Percentiles rank a stretch among this genome's conserved stretches.
These are phyloP conservation scores for Hanseniaspora guilliermondii DNA, from an alignment of 805 yeast species.

Conservation along the genomic window DNA sequence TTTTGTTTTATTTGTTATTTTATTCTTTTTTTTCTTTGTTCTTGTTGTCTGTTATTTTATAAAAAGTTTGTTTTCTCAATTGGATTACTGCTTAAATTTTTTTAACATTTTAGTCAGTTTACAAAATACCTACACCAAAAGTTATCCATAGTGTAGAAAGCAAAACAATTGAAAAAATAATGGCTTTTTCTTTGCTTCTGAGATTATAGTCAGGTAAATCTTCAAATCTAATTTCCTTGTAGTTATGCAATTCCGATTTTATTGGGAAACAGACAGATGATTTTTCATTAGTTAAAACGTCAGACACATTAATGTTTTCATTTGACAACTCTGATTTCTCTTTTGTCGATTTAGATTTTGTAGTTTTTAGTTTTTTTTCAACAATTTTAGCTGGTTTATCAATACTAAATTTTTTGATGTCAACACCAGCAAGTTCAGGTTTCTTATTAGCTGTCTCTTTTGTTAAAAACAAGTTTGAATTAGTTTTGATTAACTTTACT, in stretches of 20 bases:
- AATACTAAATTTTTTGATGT: neutral
- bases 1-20: slow-evolving; percentile 14
- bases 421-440: neutral
- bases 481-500: neutral
- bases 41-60: neutral
- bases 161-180: neutral
- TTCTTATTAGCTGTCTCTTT: neutral
- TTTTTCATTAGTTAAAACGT: neutral
- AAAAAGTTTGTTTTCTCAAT: neutral
- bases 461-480: neutral
- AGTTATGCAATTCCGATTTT: neutral
- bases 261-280: neutral
- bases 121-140: neutral
- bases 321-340: neutral
- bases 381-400: neutral
- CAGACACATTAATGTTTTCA: neutral
- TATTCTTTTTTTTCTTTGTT: slow-evolving; percentile 14
- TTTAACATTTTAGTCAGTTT: neutral
- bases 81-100: too few relatives aligned
- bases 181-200: neutral
- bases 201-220: slow-evolving; percentile 1
- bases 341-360: neutral
- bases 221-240: neutral
- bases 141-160: slow-evolving; percentile 3
- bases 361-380: neutral